phyloP scores from a whole-genome alignment of 345 rosid genomes.

The Mallotus nudiflorus region DNA sequence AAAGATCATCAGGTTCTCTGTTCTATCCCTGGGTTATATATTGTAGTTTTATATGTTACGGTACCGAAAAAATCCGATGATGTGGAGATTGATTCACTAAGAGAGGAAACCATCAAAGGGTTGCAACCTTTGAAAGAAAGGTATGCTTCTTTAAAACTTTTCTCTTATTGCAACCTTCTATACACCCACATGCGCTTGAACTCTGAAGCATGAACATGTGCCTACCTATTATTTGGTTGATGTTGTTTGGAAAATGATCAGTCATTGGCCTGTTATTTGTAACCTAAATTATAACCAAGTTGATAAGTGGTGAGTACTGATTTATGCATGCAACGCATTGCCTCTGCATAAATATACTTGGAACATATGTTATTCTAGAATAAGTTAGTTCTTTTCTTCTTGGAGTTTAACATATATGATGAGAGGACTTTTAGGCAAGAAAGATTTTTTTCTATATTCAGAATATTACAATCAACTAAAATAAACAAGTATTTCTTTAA shows the following conservation, averaged over 20 bases:
- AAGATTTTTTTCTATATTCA: too few species aligned
- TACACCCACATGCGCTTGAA: too few species aligned
- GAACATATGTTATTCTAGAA: too few species aligned
- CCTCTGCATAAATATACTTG: too few species aligned
- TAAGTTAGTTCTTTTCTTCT: too few species aligned
- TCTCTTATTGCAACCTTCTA: background rate
- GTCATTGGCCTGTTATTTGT: background rate
- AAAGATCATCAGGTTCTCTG: too few species aligned
- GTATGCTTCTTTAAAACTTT: slow-evolving; percentile 29
- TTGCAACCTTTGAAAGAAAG: slow-evolving; percentile 94
- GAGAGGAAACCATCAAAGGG: slow-evolving; percentile 98
- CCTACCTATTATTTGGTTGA: slow-evolving; percentile 3
- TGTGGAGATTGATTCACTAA: slow-evolving; percentile 91
- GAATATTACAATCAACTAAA: too few species aligned
- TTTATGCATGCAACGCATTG: background rate
- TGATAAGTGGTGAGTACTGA: background rate
- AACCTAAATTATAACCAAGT: background rate
- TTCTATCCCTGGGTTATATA: background rate
- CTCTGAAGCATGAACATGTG: background rate
- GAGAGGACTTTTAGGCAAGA: too few species aligned
- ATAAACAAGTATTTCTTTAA: too few species aligned
- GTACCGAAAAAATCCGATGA: slow-evolving; percentile 82
- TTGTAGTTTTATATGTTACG: slow-evolving; percentile 23
- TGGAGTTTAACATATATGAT: too few species aligned
- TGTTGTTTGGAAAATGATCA: background rate